Conservation (phyloP, 192 early-diverging fungal species). For the Bifiguratus adelaidae region DNA sequence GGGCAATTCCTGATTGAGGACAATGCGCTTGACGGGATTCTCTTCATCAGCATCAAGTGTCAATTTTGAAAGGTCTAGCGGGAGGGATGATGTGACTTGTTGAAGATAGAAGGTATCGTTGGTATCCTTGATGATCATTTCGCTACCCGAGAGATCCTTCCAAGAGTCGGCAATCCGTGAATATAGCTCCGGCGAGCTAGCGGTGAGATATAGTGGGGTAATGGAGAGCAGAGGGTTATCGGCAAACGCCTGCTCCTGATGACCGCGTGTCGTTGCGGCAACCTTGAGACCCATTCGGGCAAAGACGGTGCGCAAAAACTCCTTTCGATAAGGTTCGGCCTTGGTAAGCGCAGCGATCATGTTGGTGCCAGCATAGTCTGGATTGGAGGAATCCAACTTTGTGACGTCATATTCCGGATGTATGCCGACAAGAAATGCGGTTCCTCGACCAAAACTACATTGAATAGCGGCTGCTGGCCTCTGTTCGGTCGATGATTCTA, state of each 20-base stretch:
- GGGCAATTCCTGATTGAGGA: no score
- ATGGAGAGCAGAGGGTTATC: no score
- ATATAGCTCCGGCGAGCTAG: no score
- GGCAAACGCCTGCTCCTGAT: no score
- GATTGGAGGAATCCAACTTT: constrained; percentile 28
- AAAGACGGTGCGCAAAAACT: constrained; percentile 47
- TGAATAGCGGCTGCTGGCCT: constrained; percentile 51
- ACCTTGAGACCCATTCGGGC: constrained; percentile 52
- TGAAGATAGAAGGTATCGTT: constrained; percentile 28
- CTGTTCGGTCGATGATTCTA: constrained; percentile 9
- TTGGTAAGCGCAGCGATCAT: constrained; percentile 32
- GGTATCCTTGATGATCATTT: constrained; percentile 18
- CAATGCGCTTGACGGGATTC: no score
- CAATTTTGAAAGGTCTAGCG: constrained; percentile 13
- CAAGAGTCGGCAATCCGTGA: constrained; percentile 3
- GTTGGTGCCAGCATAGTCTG: constrained; percentile 37
- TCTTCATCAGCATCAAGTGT: no score
- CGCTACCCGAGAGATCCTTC: constrained; percentile 1
- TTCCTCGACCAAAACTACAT: constrained; percentile 52
- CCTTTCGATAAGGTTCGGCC: constrained; percentile 34
- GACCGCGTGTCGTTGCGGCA: no score
- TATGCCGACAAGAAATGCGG: constrained; percentile 64
- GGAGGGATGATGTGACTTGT: no score
- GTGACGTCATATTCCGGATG: constrained; percentile 76
- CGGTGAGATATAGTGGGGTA: no score